Percentiles rank a stretch among this genome's conserved stretches.
phyloP scores from a whole-genome alignment of 1,284 basidiomycete genomes.

The Kalmanozyma brasiliensis region DNA sequence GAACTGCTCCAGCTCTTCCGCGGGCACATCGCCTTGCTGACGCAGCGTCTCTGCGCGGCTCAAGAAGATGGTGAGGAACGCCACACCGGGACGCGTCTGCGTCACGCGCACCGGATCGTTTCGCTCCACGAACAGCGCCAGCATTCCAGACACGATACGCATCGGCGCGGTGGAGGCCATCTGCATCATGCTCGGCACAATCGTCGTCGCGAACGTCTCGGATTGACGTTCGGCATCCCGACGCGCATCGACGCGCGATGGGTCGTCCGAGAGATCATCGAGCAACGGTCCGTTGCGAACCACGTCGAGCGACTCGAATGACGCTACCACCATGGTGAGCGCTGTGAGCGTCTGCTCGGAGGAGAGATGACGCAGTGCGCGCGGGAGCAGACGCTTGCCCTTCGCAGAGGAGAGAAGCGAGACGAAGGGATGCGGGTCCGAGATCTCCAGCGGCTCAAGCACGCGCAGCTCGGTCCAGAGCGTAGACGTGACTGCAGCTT shows the following conservation, averaged over 20 bases:
- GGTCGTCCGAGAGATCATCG: constrained; percentile 42
- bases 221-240: constrained; percentile 86
- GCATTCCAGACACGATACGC: constrained; percentile 84
- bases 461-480: constrained; percentile 87
- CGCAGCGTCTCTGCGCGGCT: constrained; percentile 91
- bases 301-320: constrained; percentile 87
- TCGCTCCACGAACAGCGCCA: constrained; percentile 84
- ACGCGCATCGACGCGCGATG: constrained; percentile 26
- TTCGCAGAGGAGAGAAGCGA: constrained; percentile 88
- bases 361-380: constrained; percentile 86
- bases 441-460: constrained; percentile 89
- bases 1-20: constrained; percentile 87
- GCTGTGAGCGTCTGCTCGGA: constrained; percentile 84
- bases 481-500: constrained; percentile 42
- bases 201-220: constrained; percentile 84
- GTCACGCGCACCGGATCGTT: constrained; percentile 80
- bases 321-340: constrained; percentile 90
- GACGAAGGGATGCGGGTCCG: constrained; percentile 97
- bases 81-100: constrained; percentile 83
- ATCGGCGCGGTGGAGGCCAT: constrained; percentile 82
- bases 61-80: constrained; percentile 89
- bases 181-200: constrained; percentile 85
- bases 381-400: constrained; percentile 90
- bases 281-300: constrained; percentile 39
- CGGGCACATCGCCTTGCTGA: constrained; percentile 71